These are phyloP conservation scores for Pseudogymnoascus sp. DNA, from an alignment of 2,329 filamentous ascomycete genomes.

Conservation along the genomic window DNA sequence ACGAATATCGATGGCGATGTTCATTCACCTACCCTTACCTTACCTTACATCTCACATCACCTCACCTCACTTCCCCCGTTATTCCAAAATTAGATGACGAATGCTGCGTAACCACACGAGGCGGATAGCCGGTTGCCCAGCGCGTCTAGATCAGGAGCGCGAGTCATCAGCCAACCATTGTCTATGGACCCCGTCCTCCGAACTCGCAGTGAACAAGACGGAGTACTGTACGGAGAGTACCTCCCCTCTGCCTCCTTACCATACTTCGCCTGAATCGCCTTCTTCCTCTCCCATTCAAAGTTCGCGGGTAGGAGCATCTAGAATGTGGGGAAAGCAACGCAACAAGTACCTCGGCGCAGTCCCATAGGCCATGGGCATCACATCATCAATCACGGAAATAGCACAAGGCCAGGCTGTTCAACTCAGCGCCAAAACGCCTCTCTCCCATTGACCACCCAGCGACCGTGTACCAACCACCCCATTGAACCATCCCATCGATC, in stretches of 20 bases:
- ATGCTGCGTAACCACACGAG: background rate
- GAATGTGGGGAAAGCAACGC: background rate
- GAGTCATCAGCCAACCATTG: background rate
- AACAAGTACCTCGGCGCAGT: background rate
- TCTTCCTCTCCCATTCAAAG: background rate
- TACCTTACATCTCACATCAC: background rate
- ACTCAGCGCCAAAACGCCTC: background rate
- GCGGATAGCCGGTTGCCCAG: background rate
- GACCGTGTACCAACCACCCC: background rate
- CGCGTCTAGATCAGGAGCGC: conserved; percentile 1
- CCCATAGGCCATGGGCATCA: background rate
- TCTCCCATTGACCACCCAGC: conserved; percentile 5
- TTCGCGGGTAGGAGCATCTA: background rate
- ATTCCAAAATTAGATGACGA: conserved; percentile 5
- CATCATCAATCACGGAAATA: background rate
- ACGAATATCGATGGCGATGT: background rate
- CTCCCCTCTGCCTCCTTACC: background rate
- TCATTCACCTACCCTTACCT: too few species aligned
- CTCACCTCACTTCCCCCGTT: background rate
- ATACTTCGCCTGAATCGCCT: background rate
- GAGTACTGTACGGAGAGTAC: background rate
- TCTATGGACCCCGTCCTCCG: background rate
- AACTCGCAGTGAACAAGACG: background rate
- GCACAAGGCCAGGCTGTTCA: background rate
- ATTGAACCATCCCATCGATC: background rate